Percentiles rank a stretch among this genome's conserved stretches.
Conservation (phyloP, 2,329 filamentous ascomycete species). For the Colletotrichum theobromicola region DNA sequence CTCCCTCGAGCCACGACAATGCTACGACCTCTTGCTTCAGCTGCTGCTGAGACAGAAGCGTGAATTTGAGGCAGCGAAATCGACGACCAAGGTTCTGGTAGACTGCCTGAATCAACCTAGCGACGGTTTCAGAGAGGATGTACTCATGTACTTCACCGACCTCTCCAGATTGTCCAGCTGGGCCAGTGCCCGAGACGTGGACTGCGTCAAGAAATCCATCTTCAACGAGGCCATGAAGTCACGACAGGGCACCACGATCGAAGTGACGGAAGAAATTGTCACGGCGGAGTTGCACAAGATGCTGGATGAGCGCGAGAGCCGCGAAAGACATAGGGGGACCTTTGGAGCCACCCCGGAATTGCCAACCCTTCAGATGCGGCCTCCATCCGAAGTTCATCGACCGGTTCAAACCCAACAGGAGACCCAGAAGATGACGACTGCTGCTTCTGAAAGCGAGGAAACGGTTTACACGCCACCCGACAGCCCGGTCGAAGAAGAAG, state of each 20-base stretch:
- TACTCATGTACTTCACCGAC: not conserved
- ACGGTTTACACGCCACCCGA: not conserved
- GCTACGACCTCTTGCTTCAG: conserved; percentile 38
- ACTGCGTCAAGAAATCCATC: conserved; percentile 32
- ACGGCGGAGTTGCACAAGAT: not conserved
- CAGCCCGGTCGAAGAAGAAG: not conserved
- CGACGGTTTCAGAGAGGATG: not conserved
- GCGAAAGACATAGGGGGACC: not conserved
- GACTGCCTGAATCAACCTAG: not conserved
- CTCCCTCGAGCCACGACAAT: conserved; percentile 45
- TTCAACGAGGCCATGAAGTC: not conserved
- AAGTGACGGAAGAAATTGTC: not conserved
- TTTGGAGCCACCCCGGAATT: not conserved
- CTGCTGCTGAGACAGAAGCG: not conserved
- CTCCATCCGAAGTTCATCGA: not conserved
- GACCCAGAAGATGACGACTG: not conserved
- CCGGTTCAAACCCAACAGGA: not conserved
- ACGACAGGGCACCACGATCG: conserved; percentile 6
- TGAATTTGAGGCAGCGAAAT: not conserved
- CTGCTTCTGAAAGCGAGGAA: not conserved
- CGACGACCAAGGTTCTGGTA: not conserved
- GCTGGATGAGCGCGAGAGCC: not conserved
- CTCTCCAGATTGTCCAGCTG: not conserved
- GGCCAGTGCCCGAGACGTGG: conserved; percentile 20
- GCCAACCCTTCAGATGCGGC: not conserved